A percentile compares a stretch with the other conserved stretches of the same genome.
Evolutionary conservation across 225 moss, liverwort and hornwort species (phyloP).

Genomic region (Climacium dendroides): DNA sequence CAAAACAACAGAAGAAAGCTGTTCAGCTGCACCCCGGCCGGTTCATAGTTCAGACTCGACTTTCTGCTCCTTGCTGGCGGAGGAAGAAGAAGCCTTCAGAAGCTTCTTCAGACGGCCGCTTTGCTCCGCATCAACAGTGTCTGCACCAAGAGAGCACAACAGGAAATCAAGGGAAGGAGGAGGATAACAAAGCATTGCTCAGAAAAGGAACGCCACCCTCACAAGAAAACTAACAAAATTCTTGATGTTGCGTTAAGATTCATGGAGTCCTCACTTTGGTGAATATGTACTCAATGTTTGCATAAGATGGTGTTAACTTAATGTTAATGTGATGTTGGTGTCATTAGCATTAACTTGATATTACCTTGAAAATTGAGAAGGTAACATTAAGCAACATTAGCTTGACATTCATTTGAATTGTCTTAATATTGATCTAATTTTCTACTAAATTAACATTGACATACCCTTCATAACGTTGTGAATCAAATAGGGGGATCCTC

Average conservation of each 20-base stretch:
- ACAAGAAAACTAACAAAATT: neutral
- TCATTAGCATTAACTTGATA: neutral
- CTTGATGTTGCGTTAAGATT: neutral
- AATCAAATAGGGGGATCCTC: neutral
- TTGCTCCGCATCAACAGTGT: constrained; percentile 63
- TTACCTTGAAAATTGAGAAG: neutral
- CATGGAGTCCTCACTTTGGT: neutral
- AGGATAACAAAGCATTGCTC: neutral
- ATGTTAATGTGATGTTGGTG: neutral
- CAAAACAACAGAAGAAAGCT: neutral
- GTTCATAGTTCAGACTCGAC: constrained; percentile 55
- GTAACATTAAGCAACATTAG: neutral
- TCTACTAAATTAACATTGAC: neutral
- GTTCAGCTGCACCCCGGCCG: constrained; percentile 54
- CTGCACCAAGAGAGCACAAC: constrained; percentile 15
- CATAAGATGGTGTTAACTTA: neutral
- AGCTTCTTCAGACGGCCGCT: constrained; percentile 67
- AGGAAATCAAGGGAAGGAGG: neutral
- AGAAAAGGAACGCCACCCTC: neutral
- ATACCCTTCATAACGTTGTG: too few relatives aligned
- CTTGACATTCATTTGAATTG: neutral
- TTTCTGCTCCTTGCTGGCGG: constrained; percentile 15
- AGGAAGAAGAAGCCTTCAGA: constrained; percentile 5
- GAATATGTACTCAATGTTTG: neutral
- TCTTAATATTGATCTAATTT: neutral